Base-by-base conservation (phyloP, 2,329 filamentous ascomycete genomes). In the Aspergillus calidoustus region DNA sequence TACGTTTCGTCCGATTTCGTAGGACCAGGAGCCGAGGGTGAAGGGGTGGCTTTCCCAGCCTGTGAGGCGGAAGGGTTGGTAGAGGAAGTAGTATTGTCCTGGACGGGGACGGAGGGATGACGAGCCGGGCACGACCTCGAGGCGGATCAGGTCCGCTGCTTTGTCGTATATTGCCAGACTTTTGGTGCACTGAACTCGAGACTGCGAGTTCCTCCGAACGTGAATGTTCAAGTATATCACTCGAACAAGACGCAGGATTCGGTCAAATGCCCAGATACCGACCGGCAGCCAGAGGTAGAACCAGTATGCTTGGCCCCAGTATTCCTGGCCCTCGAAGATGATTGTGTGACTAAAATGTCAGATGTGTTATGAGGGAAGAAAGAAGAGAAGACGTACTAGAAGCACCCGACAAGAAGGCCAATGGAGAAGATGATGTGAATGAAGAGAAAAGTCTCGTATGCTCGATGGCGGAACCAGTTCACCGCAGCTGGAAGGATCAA, bases 21-120 rank as follows among this genome's bases (percentile, higher is more conserved):
- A 68, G 17, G 68, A 66, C 72, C 72, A 76, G 23, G 69, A 62
- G 1, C 76, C 80, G 1, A 82, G 65, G 0, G 80, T 82, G 66
- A 85, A 85, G 0, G 83, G 83, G 63, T 85, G 83, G 57, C 77
- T 84, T 59, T 85, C 80, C 73, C 80, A 85, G 3, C 81, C 76
- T 8, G 75, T 74, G 15, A 80, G 71, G 19, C 76, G 74, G 4
- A 79, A 71, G 0, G 81, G 79, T 52, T 80, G 76, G 58, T 84
- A 83, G 9, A 85, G 68, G 61, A 81, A 84, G 65, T 83, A 85
- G 66, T 83, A 83, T 9, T 79, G 76, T 11, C 83, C 83, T 3
- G 82, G 79, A 2, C 69, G 70, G 1, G 80, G 76, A 9, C 68
- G 68, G 6, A 80, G 63, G 0, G 69, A 64, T 9, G 59, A 68